Evolutionary conservation across 208 protist species (phyloP).

Genomic region (Acanthamoeba divionensis): DNA sequence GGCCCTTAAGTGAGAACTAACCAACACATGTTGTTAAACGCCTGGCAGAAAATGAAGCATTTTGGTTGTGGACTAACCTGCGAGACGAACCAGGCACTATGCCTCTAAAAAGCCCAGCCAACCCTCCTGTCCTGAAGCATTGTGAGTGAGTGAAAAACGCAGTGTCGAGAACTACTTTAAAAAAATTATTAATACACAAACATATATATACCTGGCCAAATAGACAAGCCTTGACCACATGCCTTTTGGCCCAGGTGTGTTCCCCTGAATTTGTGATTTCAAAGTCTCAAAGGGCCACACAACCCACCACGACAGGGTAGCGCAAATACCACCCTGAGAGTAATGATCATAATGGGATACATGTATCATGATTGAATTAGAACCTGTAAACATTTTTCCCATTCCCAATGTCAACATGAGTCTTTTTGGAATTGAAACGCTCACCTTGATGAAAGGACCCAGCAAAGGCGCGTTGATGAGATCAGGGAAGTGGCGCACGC

Average conservation of each 20-base stretch:
- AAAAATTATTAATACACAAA: neutral
- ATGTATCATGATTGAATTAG: neutral
- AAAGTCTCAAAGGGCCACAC: conserved; percentile 60
- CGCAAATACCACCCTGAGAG: conserved; percentile 26
- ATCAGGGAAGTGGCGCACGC: conserved; percentile 37
- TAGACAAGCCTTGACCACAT: neutral
- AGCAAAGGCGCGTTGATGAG: conserved; percentile 50
- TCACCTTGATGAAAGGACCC: neutral
- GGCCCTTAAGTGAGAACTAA: too few species aligned
- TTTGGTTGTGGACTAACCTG: too few species aligned
- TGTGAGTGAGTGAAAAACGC: neutral
- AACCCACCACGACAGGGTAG: conserved; percentile 50
- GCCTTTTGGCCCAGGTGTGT: conserved; percentile 50
- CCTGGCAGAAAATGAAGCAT: too few species aligned
- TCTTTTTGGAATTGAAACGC: neutral
- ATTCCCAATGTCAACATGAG: too few species aligned
- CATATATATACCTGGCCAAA: neutral
- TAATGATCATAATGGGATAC: neutral
- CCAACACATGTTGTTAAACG: too few species aligned
- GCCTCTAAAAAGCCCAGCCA: conserved; percentile 53
- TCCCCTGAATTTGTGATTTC: conserved; percentile 59
- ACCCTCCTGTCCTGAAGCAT: conserved; percentile 30
- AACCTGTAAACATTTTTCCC: neutral
- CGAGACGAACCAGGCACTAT: conserved; percentile 51
- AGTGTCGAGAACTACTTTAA: too few species aligned